A percentile compares a stretch with the other conserved stretches of the same genome.
phyloP scores from a whole-genome alignment of 2,329 filamentous ascomycete genomes.

The Fusarium sp. region DNA sequence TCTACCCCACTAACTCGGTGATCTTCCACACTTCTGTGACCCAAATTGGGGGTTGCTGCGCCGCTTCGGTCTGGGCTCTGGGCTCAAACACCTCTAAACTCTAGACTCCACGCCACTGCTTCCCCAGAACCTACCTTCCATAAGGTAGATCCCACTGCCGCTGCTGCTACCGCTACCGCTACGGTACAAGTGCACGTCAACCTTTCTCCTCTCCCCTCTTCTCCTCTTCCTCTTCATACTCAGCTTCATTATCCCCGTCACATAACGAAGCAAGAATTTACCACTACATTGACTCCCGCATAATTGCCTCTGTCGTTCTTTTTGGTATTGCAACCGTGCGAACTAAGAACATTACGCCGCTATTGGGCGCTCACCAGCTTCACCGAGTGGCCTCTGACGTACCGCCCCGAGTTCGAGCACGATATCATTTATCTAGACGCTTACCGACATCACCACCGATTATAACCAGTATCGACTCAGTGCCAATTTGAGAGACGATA shows the following conservation, averaged over 20 bases:
- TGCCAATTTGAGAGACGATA: conserved; percentile 11
- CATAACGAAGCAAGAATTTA: conserved; percentile 8
- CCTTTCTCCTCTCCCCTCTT: conserved; percentile 32
- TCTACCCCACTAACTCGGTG: conserved; percentile 16
- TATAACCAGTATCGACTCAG: neutral
- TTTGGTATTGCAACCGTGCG: conserved; percentile 7
- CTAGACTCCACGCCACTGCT: conserved; percentile 29
- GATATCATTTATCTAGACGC: conserved; percentile 7
- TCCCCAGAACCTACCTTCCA: conserved; percentile 20
- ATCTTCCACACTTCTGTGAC: conserved; percentile 19
- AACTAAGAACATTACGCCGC: conserved; percentile 9
- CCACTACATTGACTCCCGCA: neutral
- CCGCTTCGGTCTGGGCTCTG: conserved; percentile 19
- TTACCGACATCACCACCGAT: neutral
- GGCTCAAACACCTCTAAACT: conserved; percentile 21
- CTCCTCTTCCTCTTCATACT: conserved; percentile 18
- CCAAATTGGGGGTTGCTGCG: conserved; percentile 20
- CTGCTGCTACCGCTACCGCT: neutral
- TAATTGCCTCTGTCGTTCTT: neutral
- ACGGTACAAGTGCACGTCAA: conserved; percentile 18
- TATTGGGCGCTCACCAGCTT: conserved; percentile 19
- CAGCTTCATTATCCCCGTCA: conserved; percentile 14
- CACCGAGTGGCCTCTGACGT: conserved; percentile 35
- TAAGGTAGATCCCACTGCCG: conserved; percentile 20
- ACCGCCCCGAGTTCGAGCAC: conserved; percentile 19